Evolutionary conservation across 352 stramenopile genomes (phyloP).

Genomic region (Phytophthora europaea): DNA sequence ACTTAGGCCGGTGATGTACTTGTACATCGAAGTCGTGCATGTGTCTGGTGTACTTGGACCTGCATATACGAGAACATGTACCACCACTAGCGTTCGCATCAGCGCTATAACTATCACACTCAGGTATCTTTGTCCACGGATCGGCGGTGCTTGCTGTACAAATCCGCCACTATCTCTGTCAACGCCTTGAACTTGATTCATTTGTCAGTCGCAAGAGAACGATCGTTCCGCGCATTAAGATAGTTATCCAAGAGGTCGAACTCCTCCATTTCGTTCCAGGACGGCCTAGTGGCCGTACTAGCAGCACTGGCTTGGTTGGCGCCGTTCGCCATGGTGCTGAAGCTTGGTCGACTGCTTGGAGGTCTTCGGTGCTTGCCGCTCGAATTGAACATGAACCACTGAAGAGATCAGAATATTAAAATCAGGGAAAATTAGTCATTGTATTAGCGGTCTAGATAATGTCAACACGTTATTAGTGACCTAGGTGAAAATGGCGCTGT

Average conservation of each 20-base stretch:
- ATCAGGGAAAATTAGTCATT: too few relatives aligned
- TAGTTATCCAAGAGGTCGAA: constrained; percentile 22
- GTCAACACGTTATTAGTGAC: too few relatives aligned
- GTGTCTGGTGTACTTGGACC: constrained; percentile 9
- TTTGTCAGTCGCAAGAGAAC: constrained; percentile 5
- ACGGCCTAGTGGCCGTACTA: not conserved
- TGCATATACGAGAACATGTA: not conserved
- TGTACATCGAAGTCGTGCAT: constrained; percentile 12
- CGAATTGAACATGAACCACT: not conserved
- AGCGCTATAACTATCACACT: not conserved
- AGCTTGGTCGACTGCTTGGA: not conserved
- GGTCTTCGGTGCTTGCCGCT: not conserved
- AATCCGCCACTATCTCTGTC: not conserved
- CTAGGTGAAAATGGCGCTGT: too few relatives aligned
- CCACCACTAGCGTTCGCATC: not conserved
- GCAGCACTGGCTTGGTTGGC: not conserved
- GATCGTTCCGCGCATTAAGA: constrained; percentile 2
- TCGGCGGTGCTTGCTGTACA: not conserved
- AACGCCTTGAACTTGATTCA: not conserved
- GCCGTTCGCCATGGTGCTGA: not conserved
- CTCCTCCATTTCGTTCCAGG: constrained; percentile 11
- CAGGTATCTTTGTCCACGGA: not conserved
- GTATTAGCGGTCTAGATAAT: too few relatives aligned
- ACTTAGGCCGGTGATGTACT: constrained; percentile 14
- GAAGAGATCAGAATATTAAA: not conserved